These are phyloP conservation scores for Dentipellis fragilis DNA, from an alignment of 768 basidiomycete genomes.

Conservation along the genomic window DNA sequence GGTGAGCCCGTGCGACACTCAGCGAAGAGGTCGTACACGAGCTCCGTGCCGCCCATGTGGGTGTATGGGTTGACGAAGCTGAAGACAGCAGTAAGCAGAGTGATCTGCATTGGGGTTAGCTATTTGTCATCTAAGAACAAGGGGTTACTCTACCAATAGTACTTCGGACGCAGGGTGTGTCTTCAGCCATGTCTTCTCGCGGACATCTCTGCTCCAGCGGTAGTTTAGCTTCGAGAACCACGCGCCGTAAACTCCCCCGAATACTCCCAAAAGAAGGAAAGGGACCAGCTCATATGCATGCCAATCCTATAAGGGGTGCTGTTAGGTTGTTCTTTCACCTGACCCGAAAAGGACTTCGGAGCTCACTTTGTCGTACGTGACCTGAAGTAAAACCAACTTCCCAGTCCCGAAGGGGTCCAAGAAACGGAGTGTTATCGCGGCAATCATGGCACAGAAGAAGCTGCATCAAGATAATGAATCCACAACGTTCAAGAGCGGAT, in stretches of 20 bases:
- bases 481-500: neutral
- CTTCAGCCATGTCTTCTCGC: conserved; percentile 74
- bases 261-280: conserved; percentile 79
- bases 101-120: conserved; percentile 40
- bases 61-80: conserved; percentile 87
- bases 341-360: neutral
- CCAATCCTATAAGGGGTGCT: conserved; percentile 60
- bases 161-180: conserved; percentile 79
- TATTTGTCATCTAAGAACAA: neutral
- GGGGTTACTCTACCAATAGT: conserved; percentile 43
- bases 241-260: conserved; percentile 92
- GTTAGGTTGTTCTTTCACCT: neutral
- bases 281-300: conserved; percentile 81
- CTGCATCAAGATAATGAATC: conserved; percentile 34
- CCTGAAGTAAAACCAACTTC: conserved; percentile 87
- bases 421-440: conserved; percentile 86
- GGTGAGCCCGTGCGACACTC: conserved; percentile 62
- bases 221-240: conserved; percentile 88
- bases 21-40: conserved; percentile 84
- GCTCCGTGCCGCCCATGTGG: conserved; percentile 90
- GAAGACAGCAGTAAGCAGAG: conserved; percentile 62
- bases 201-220: conserved; percentile 76
- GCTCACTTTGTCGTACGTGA: conserved; percentile 73
- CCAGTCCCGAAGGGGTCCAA: conserved; percentile 95
- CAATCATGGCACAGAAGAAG: conserved; percentile 98